These are phyloP conservation scores for Suillus weaverae DNA, from an alignment of 768 basidiomycete genomes.

Conservation along the genomic window DNA sequence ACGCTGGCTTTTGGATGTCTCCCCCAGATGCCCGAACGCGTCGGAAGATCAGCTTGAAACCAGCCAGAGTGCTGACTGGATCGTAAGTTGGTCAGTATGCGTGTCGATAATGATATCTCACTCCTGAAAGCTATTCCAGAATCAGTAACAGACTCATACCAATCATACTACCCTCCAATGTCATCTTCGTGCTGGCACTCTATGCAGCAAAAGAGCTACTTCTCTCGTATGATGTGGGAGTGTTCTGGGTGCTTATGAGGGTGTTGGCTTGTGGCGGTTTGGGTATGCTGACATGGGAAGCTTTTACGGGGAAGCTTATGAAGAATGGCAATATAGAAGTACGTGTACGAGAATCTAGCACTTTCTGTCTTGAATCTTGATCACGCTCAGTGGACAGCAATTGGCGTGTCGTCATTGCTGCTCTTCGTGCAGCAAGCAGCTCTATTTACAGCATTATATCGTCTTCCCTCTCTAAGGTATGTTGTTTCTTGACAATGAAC, in stretches of 20 bases:
- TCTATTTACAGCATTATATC: conserved; percentile 66
- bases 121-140: conserved; percentile 32
- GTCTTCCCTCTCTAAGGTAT: conserved; percentile 67
- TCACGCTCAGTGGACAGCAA: conserved; percentile 60
- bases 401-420: conserved; percentile 65
- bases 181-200: conserved; percentile 61
- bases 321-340: conserved; percentile 64
- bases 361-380: conserved; percentile 12
- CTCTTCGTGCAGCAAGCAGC: conserved; percentile 69
- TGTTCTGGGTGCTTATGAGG: conserved; percentile 77
- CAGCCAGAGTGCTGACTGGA: conserved; percentile 51
- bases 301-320: conserved; percentile 49
- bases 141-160: conserved; percentile 55
- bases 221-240: conserved; percentile 62
- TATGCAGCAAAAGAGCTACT: conserved; percentile 69
- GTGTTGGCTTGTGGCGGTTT: conserved; percentile 73
- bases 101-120: conserved; percentile 13
- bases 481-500: conserved; percentile 18
- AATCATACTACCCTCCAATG: conserved; percentile 58
- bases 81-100: conserved; percentile 43
- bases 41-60: conserved; percentile 61
- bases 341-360: conserved; percentile 22
- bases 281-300: conserved; percentile 62
- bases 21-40: conserved; percentile 67
- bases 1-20: conserved; percentile 43